A percentile compares a stretch with the other conserved stretches of the same genome.
Conservation (phyloP, 176 grass and related monocot genomes). For the Carex scoparia region DNA sequence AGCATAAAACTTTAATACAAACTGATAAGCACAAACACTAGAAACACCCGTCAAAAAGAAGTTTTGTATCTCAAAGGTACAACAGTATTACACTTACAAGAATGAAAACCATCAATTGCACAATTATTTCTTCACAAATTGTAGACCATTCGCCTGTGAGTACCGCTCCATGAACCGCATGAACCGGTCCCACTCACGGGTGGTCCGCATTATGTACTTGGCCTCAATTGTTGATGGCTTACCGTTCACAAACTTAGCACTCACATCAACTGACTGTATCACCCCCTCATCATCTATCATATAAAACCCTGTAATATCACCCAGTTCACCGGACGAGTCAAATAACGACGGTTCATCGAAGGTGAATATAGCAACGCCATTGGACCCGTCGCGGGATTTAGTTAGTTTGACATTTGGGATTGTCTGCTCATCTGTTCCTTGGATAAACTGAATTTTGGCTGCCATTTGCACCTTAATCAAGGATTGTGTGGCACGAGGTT, state of each 20-base stretch:
- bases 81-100: slow-evolving; percentile 6
- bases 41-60: not conserved
- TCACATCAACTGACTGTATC: slow-evolving; percentile 81
- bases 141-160: slow-evolving; percentile 73
- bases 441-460: slow-evolving; percentile 92
- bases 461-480: slow-evolving; percentile 36
- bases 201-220: slow-evolving; percentile 67
- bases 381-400: slow-evolving; percentile 80
- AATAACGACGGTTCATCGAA: slow-evolving; percentile 87
- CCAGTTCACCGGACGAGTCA: slow-evolving; percentile 79
- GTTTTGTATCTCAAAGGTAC: not conserved
- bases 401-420: slow-evolving; percentile 84
- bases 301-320: slow-evolving; percentile 85
- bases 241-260: slow-evolving; percentile 85
- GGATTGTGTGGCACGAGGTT: not conserved
- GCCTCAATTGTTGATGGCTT: slow-evolving; percentile 66
- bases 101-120: slow-evolving; percentile 14
- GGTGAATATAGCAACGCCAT: slow-evolving; percentile 68
- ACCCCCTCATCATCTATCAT: slow-evolving; percentile 84
- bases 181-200: slow-evolving; percentile 77
- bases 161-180: slow-evolving; percentile 96
- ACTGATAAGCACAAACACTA: not conserved
- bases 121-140: slow-evolving; percentile 74
- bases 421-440: slow-evolving; percentile 87
- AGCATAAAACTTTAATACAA: not conserved